Percentiles rank a stretch among this genome's conserved stretches.
Evolutionary conservation across 2,329 filamentous ascomycete species (phyloP).

Genomic region (Epichloe scottii): DNA sequence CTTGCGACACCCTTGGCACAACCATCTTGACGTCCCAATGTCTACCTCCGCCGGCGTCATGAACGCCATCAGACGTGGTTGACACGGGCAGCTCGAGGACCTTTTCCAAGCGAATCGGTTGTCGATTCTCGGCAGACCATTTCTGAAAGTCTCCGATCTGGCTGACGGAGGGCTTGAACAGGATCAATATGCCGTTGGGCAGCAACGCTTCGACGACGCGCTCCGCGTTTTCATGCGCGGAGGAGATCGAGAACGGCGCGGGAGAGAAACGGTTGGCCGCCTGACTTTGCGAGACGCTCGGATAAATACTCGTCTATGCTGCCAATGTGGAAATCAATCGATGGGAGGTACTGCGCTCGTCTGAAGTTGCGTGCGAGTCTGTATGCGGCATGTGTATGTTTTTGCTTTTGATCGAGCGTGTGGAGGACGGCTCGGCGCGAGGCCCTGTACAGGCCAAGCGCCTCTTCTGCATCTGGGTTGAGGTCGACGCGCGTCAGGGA

Average conservation of each 20-base stretch:
- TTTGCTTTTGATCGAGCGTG: slow-evolving; percentile 53
- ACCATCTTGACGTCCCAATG: slow-evolving; percentile 51
- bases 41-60: slow-evolving; percentile 38
- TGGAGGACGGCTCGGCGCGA: slow-evolving; percentile 58
- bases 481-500: slow-evolving; percentile 15
- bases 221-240: slow-evolving; percentile 35
- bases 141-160: slow-evolving; percentile 53
- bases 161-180: slow-evolving; percentile 68
- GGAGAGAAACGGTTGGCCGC: slow-evolving; percentile 48
- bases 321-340: slow-evolving; percentile 64
- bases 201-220: slow-evolving; percentile 45
- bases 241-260: slow-evolving; percentile 61
- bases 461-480: slow-evolving; percentile 15
- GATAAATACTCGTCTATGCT: slow-evolving; percentile 52
- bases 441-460: slow-evolving; percentile 32
- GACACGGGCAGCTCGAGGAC: slow-evolving; percentile 44
- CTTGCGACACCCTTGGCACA: slow-evolving; percentile 14
- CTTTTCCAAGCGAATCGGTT: slow-evolving; percentile 44
- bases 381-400: slow-evolving; percentile 52
- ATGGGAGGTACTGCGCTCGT: slow-evolving; percentile 53
- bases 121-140: slow-evolving; percentile 34
- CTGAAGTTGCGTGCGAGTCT: slow-evolving; percentile 55
- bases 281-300: slow-evolving; percentile 31
- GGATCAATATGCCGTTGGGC: slow-evolving; percentile 49
- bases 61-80: slow-evolving; percentile 27